phyloP scores from a whole-genome alignment of 352 stramenopile genomes.

The Thraustochytrium sp. region DNA sequence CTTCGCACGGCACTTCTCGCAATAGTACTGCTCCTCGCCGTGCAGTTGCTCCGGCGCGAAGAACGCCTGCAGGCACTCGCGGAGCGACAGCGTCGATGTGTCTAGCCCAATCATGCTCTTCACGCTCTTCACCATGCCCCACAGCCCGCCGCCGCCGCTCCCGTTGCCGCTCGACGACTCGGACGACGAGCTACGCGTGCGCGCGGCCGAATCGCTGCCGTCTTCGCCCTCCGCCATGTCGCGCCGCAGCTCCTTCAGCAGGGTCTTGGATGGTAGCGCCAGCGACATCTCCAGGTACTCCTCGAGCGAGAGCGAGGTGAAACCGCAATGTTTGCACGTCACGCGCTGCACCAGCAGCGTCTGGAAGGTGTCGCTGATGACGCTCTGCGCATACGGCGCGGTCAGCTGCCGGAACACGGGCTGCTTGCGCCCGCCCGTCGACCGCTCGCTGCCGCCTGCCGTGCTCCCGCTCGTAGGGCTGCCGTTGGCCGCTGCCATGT shows the following conservation, averaged over 20 bases:
- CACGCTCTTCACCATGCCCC: not conserved
- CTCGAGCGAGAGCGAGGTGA: constrained; percentile 3
- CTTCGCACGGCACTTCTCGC: constrained; percentile 36
- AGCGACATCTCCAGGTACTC: constrained; percentile 26
- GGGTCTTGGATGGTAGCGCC: not conserved
- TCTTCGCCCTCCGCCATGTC: not conserved
- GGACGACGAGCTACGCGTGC: not conserved
- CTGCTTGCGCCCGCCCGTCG: no score
- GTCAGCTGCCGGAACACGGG: constrained; percentile 3
- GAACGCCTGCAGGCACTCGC: constrained; percentile 37
- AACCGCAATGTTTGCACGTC: constrained; percentile 37
- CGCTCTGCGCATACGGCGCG: constrained; percentile 1
- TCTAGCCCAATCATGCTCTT: constrained; percentile 25
- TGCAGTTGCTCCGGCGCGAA: constrained; percentile 31
- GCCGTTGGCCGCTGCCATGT: no score
- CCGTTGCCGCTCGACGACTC: not conserved
- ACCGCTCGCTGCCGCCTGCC: no score
- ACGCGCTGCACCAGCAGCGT: constrained; percentile 34
- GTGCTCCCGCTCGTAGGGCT: no score
- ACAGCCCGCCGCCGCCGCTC: not conserved
- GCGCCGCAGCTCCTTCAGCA: constrained; percentile 3
- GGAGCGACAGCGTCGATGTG: not conserved
- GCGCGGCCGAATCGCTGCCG: not conserved
- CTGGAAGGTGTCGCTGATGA: constrained; percentile 41
- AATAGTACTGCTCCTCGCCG: constrained; percentile 40